A percentile compares a stretch with the other conserved stretches of the same genome.
phyloP scores from a whole-genome alignment of 164 flowering plant species.

The Tetracentron sinense region DNA sequence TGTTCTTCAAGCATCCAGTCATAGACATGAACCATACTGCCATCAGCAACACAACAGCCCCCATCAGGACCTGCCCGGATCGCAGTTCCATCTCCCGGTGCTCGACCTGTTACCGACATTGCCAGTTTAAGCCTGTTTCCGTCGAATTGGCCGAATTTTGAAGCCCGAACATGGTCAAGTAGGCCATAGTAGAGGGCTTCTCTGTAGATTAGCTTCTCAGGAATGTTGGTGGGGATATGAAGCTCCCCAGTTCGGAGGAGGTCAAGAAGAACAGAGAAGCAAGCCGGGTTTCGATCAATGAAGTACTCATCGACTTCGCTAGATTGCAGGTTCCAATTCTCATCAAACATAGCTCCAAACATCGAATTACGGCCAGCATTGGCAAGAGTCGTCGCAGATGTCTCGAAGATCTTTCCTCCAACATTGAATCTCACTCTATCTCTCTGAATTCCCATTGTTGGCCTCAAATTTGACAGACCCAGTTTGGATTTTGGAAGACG shows the following conservation, averaged over 20 bases:
- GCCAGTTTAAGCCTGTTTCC: slow-evolving; percentile 54
- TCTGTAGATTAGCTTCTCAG: slow-evolving; percentile 52
- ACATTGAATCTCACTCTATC: slow-evolving; percentile 73
- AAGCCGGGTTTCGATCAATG: slow-evolving; percentile 83
- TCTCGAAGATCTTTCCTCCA: slow-evolving; percentile 74
- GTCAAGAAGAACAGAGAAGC: slow-evolving; percentile 76
- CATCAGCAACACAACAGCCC: slow-evolving; percentile 86
- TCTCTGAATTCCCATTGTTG: slow-evolving; percentile 47
- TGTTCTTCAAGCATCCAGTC: slow-evolving; percentile 86
- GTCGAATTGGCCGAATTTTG: slow-evolving; percentile 82
- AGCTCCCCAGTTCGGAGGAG: slow-evolving; percentile 80
- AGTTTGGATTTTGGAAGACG: slow-evolving; percentile 6
- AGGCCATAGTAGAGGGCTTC: slow-evolving; percentile 82
- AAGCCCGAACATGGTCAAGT: slow-evolving; percentile 62
- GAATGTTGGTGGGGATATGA: slow-evolving; percentile 49
- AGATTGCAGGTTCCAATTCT: slow-evolving; percentile 52
- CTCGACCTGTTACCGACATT: slow-evolving; percentile 49
- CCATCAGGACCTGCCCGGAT: slow-evolving; percentile 85
- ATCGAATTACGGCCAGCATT: slow-evolving; percentile 68
- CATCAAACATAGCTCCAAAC: slow-evolving; percentile 78
- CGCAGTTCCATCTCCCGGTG: slow-evolving; percentile 84
- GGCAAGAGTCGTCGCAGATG: slow-evolving; percentile 80
- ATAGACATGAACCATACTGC: slow-evolving; percentile 78
- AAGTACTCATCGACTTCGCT: slow-evolving; percentile 30
- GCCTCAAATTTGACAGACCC: slow-evolving; percentile 9